Conservation (phyloP, 208 protist species). For the Leptomonas seymouri region DNA sequence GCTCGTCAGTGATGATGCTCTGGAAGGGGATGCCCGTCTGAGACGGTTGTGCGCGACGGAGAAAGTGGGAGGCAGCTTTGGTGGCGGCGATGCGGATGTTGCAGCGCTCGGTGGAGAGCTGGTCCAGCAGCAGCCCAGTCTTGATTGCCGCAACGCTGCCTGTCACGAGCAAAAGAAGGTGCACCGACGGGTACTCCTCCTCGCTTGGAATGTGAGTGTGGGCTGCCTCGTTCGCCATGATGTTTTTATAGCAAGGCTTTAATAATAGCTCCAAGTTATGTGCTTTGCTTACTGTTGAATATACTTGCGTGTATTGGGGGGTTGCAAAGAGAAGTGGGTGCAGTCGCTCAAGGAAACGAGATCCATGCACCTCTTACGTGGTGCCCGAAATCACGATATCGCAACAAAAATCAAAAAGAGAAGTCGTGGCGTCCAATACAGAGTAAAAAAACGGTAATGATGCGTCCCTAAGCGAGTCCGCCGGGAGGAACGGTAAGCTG, state of each 20-base stretch:
- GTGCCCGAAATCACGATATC: too few species aligned
- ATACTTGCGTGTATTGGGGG: too few species aligned
- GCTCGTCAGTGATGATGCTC: slow-evolving; percentile 83
- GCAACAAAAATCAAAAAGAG: too few species aligned
- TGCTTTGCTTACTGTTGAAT: too few species aligned
- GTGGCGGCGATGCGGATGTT: slow-evolving; percentile 87
- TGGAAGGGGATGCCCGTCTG: slow-evolving; percentile 65
- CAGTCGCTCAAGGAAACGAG: too few species aligned
- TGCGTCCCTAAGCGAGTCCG: too few species aligned
- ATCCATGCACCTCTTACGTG: too few species aligned
- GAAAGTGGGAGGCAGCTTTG: slow-evolving; percentile 75
- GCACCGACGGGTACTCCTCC: slow-evolving; percentile 54
- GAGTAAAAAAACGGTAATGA: too few species aligned
- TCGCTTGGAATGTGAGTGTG: slow-evolving; percentile 7
- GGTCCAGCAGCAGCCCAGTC: slow-evolving; percentile 77
- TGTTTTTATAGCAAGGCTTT: background rate
- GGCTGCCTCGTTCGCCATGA: background rate
- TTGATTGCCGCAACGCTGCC: slow-evolving; percentile 92
- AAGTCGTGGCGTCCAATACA: too few species aligned
- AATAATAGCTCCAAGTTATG: background rate
- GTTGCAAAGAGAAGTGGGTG: too few species aligned
- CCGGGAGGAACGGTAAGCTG: too few species aligned
- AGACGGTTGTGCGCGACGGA: slow-evolving; percentile 66
- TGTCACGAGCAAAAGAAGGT: slow-evolving; percentile 83
- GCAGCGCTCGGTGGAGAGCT: slow-evolving; percentile 65